These are phyloP conservation scores for Colletotrichum sp. DNA, from an alignment of 2,329 filamentous ascomycete species.

Conservation along the genomic window DNA sequence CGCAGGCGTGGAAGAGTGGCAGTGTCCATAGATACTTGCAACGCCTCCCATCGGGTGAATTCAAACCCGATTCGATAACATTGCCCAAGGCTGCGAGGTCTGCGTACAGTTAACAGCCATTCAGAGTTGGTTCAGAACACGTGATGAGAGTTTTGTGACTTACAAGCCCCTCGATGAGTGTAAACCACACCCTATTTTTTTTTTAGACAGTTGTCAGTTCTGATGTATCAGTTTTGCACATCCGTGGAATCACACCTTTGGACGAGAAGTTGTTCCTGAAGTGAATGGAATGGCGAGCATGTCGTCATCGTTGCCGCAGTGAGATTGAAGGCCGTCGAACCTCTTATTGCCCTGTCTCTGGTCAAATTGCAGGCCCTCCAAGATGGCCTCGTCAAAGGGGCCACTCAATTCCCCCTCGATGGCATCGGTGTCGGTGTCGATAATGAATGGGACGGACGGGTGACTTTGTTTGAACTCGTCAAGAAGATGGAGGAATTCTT, in stretches of 20 bases:
- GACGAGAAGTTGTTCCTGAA: constrained; percentile 86
- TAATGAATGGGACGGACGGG: constrained; percentile 70
- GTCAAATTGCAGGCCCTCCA: constrained; percentile 81
- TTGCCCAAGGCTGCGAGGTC: constrained; percentile 83
- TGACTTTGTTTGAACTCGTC: constrained; percentile 66
- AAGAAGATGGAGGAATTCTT: constrained; percentile 77
- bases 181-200: constrained; percentile 82
- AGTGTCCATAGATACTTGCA: constrained; percentile 91
- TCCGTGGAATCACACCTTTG: constrained; percentile 34
- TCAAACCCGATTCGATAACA: constrained; percentile 86
- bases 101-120: not conserved
- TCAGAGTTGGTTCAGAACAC: not conserved
- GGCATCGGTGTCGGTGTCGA: constrained; percentile 83
- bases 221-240: not conserved
- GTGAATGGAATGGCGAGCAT: constrained; percentile 92
- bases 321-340: constrained; percentile 78
- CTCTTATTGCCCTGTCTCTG: constrained; percentile 66
- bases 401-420: constrained; percentile 76
- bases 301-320: constrained; percentile 77
- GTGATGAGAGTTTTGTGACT: not conserved
- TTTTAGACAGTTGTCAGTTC: not conserved
- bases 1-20: constrained; percentile 79
- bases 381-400: constrained; percentile 81
- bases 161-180: constrained; percentile 80
- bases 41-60: constrained; percentile 63